These are phyloP conservation scores for Penicillium flavigenum DNA, from an alignment of 495 filamentous ascomycete species.

Conservation along the genomic window DNA sequence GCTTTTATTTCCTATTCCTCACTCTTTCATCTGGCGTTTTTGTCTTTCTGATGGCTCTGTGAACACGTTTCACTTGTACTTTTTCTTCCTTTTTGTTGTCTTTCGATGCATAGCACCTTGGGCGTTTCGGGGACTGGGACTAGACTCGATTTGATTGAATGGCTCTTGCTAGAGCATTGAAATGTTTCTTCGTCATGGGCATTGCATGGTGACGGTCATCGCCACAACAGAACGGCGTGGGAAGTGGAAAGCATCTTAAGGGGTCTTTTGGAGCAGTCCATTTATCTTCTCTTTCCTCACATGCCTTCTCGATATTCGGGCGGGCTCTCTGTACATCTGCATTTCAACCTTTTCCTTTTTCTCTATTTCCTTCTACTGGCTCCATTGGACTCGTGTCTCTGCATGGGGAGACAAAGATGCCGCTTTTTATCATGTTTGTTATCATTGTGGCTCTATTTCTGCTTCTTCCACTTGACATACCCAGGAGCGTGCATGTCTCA, in stretches of 20 bases:
- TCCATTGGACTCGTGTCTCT: neutral
- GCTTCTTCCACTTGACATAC: conserved; percentile 23
- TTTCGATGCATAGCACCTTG: conserved; percentile 36
- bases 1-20: conserved; percentile 9
- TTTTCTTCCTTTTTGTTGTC: conserved; percentile 23
- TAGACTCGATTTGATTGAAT: conserved; percentile 39
- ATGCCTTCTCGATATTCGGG: conserved; percentile 8
- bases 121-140: conserved; percentile 38
- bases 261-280: conserved; percentile 31
- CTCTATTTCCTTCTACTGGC: conserved; percentile 2
- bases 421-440: neutral
- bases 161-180: conserved; percentile 31
- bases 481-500: conserved; percentile 29
- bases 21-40: conserved; percentile 16
- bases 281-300: conserved; percentile 16
- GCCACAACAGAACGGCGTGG: conserved; percentile 28
- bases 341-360: neutral
- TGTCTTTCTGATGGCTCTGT: conserved; percentile 20
- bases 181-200: conserved; percentile 35
- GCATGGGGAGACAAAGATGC: neutral
- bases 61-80: conserved; percentile 24
- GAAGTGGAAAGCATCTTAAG: conserved; percentile 30
- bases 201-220: conserved; percentile 32
- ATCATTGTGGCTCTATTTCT: conserved; percentile 17
- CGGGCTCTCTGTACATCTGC: conserved; percentile 22